Base-by-base conservation (phyloP, 495 filamentous ascomycete genomes). In the Alectoria sarmentosa region DNA sequence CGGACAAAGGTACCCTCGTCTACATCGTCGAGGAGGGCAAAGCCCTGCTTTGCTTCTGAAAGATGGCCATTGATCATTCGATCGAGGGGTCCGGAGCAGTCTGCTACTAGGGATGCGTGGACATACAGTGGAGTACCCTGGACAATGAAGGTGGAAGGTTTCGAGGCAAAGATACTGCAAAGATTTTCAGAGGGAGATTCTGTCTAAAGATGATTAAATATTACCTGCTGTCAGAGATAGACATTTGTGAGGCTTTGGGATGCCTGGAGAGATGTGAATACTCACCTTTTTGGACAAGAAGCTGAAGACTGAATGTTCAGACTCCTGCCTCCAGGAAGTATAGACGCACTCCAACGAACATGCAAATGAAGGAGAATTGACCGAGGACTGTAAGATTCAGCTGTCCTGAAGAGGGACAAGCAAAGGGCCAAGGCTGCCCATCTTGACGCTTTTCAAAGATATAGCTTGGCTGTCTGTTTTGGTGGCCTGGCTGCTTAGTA, bases 31-130 rank as follows among this genome's bases (percentile, higher is more conserved):
- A 67, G 49, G 55, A 60, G 14, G 26, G 65, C 65, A 52, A 60
- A 64, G 14, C 65, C 56, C 38, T 67, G 54, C 28, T 63, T 37
- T 9, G 60, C 55, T 55, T 67, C 61, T 36, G 60, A 63, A 23
- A 67, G 41, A 30, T 64, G 56, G 44, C 60, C 61, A 46, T 64
- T 64, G 42, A 67, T 67, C 61, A 64, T 63, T 14, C 61, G 61
- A 58, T 67, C 65, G 14, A 67, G 28, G 36, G 61, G 56, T 4
- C 32, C 37, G 9, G 61, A 64, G 37, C 57, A 63, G 15, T 60
- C n/a, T 34, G 61, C 55, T 30, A 67, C 37, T 21, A 67, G 26
- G 8, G 54, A 26, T 3, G 61, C 55, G 55, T 67, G 56, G 28
- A 60, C 52, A 17, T 60, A 63, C 30, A 67, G 42, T 14, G 61